Evolutionary conservation across 2,329 filamentous ascomycete genomes (phyloP), one percentile per base, ranked within the genome.

Genomic region (Botrytis galanthina): DNA sequence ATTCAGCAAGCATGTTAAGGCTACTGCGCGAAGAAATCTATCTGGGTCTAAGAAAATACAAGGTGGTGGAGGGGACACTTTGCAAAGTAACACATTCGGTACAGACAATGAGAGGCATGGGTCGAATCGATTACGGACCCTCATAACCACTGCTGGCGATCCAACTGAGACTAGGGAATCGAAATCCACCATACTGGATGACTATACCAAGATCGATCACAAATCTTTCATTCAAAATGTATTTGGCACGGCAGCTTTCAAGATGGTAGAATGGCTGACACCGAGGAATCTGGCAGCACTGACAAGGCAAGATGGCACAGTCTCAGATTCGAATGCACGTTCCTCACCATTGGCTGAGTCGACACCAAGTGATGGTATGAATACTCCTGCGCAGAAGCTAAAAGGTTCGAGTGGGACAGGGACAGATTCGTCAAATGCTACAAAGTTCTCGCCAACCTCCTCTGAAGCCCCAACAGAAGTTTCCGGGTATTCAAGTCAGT

Each of bases 201-300:
- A 78, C 66, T 72, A 75, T 20, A 78, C 81, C 78, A 80, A 80
- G 66, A 90, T 87, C 77, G 89, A 91, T 76, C 84, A 85, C 1
- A 89, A 88, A 77, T 90, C 89, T 3, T 88, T 91, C 73, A 87
- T 87, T 3, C 90, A 91, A 76, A 90, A 90, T 75, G 83, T 91
- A 12, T 91, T 92, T 77, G 89, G 86, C 10, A 91, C 90, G 0
- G 87, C 88, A 18, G 87, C 90, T 18, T 90, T 92, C 80, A 91
- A 90, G 78, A 92, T 92, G 89, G 78, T 92, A 5, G 90, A 92
- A 79, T 92, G 89, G 90, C 82, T 92, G n/a, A 89, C 89, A 1
- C 89, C 89, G 0, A 84, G 85, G 72, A 86, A 78, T 61, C 46
- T 81, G 54, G 76, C 78, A 14, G 59, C 72, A 29, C 62, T 79